Conservation (phyloP, 805 yeast species). For the Babjeviella inositovora region DNA sequence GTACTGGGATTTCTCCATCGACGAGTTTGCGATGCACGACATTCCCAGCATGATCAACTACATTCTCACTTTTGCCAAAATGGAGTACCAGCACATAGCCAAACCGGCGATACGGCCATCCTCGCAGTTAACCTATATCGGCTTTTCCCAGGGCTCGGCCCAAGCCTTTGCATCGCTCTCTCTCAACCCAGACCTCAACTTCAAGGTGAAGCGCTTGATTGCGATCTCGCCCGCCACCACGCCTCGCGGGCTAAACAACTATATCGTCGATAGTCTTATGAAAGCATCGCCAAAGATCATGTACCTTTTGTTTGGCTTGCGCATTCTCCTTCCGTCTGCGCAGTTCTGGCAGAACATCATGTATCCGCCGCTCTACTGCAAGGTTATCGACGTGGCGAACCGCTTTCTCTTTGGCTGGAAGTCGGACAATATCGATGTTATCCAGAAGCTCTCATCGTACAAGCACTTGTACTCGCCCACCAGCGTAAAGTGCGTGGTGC, state of each 20-base stretch:
- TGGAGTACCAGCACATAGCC: too few species aligned
- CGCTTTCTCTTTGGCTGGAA: slow-evolving; percentile 31
- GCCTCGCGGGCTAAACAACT: slow-evolving; percentile 71
- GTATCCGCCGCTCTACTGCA: slow-evolving; percentile 31
- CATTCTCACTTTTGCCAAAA: slow-evolving; percentile 35
- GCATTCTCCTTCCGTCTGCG: slow-evolving; percentile 63
- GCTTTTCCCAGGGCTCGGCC: slow-evolving; percentile 90
- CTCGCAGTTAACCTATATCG: slow-evolving; percentile 52
- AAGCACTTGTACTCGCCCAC: slow-evolving; percentile 38
- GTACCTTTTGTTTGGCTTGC: slow-evolving; percentile 56
- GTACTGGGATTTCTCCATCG: slow-evolving; percentile 86
- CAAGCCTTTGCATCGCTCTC: slow-evolving; percentile 81
- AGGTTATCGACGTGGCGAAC: slow-evolving; percentile 26
- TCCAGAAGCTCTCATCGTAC: slow-evolving; percentile 29
- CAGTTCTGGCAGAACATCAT: slow-evolving; percentile 34
- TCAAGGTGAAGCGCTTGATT: slow-evolving; percentile 37
- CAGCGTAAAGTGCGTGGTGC: slow-evolving; percentile 35
- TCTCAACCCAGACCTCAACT: slow-evolving; percentile 43
- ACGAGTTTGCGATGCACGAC: slow-evolving; percentile 83
- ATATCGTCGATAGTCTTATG: slow-evolving; percentile 58
- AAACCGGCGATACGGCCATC: too few species aligned
- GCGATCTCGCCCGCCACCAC: slow-evolving; percentile 93
- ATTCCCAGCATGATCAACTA: slow-evolving; percentile 75
- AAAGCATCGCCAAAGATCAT: slow-evolving; percentile 64
- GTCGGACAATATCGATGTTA: slow-evolving; percentile 19